phyloP scores from a whole-genome alignment of 805 yeast species.

The Wickerhamomyces mucosus region DNA sequence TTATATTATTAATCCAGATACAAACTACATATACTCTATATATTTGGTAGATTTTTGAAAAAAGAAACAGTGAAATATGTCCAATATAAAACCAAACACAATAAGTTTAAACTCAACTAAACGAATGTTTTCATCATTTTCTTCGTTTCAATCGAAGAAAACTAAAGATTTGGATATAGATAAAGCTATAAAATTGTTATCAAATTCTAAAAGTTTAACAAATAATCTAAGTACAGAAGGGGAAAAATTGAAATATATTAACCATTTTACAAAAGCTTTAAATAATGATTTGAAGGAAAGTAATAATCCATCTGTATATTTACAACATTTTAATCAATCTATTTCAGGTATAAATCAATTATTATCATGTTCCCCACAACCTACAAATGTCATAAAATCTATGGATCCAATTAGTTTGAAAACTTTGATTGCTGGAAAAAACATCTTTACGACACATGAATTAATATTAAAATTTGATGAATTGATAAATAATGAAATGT shows the following conservation, averaged over 20 bases:
- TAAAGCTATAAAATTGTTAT: too few species aligned
- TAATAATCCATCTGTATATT: neutral
- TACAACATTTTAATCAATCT: neutral
- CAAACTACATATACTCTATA: too few species aligned
- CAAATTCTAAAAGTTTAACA: too few species aligned
- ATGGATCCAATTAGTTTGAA: neutral
- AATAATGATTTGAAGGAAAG: neutral
- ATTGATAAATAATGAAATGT: neutral
- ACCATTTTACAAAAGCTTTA: neutral
- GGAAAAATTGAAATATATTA: neutral
- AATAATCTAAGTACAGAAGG: too few species aligned
- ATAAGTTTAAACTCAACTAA: too few species aligned
- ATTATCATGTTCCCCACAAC: neutral
- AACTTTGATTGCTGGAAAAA: too few species aligned
- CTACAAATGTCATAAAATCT: too few species aligned
- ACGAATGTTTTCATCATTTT: neutral
- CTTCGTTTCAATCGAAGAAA: neutral
- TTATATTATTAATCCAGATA: too few species aligned
- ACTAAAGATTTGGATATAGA: too few species aligned
- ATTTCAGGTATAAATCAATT: neutral
- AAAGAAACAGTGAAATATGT: too few species aligned
- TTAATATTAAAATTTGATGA: neutral
- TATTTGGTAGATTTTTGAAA: too few species aligned
- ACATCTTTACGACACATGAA: neutral
- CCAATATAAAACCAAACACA: too few species aligned